Evolutionary conservation across 1,284 basidiomycete species (phyloP), one percentile per base, ranked within the genome.

Genomic region (Heterobasidion occidentale): DNA sequence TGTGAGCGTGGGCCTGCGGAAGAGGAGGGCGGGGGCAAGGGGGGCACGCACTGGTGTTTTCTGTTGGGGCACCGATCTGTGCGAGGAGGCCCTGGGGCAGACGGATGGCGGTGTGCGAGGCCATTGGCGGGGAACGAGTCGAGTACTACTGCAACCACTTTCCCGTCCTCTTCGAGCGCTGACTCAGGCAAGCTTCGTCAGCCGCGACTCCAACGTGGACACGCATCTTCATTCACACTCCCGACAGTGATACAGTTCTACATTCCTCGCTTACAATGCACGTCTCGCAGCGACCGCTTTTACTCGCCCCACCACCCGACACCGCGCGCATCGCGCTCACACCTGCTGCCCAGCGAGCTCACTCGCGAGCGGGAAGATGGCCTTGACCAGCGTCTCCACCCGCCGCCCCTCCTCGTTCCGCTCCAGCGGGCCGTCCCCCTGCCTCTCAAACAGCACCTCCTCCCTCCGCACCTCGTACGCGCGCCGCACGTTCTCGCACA

Each of bases 11-110:
- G 55, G 46, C n/a, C 19, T 36, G 48, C 42, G 7, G 7, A 42
- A 19, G 47, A 44, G 1, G 12, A 35, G n/a, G 27, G 27, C 27
- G 27, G 27, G 27, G 27, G 27, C 3, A 34, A n/a, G 19, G 44
- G 50, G 58, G 35, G 51, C 60, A 59, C 51, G 27, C 35, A 60
- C 59, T 55, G 54, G 63, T 36, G 35, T 46, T 15, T 12, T 60
- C 61, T 3, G 11, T 33, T 5, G 12, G 3, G 14, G 9, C 49
- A 35, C 60, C 58, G 42, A 71, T 58, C 61, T 69, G 67, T 27
- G 70, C 69, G 52, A 70, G 65, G 48, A 71, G 62, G 38, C 61
- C 60, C 56, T 67, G 63, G 7, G 70, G 70, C 12, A 71, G 64
- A 42, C 51, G 60, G 9, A 64, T 51, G 9, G 56, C 45, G 19